Conservation (phyloP, 106 monocot genomes). For the Apostasia ramifera region DNA sequence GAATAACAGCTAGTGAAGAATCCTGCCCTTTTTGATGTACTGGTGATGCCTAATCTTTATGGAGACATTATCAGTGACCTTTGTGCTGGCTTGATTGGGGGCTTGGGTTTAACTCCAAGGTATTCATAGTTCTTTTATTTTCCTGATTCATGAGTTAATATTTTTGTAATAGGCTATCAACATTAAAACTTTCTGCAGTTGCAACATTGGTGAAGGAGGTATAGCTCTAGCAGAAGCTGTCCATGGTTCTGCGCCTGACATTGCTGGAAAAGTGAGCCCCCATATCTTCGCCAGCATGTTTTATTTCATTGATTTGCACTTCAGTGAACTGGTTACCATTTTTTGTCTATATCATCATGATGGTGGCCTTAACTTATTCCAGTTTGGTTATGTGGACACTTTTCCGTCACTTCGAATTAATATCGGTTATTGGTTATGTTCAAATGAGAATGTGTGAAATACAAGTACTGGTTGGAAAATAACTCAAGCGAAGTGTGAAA, state of each 20-base stretch:
- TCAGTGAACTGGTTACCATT: too few relatives aligned
- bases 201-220: slow-evolving; percentile 94
- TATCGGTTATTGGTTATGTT: too few relatives aligned
- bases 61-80: slow-evolving; percentile 99
- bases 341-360: too few relatives aligned
- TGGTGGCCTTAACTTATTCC: too few relatives aligned
- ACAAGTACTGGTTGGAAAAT: too few relatives aligned
- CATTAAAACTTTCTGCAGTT: slow-evolving; percentile 31
- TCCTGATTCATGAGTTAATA: neutral
- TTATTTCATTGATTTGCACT: too few relatives aligned
- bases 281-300: too few relatives aligned
- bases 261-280: slow-evolving; percentile 72
- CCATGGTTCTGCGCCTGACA: slow-evolving; percentile 96
- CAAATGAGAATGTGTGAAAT: too few relatives aligned
- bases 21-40: slow-evolving; percentile 80
- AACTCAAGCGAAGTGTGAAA: too few relatives aligned
- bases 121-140: slow-evolving; percentile 5
- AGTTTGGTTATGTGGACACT: too few relatives aligned
- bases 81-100: slow-evolving; percentile 97
- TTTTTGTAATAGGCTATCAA: too few relatives aligned
- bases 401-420: too few relatives aligned
- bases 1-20: slow-evolving; percentile 78
- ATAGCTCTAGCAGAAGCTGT: slow-evolving; percentile 91
- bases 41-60: slow-evolving; percentile 97
- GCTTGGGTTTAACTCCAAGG: slow-evolving; percentile 93